Evolutionary conservation across 352 stramenopile species (phyloP), one percentile per base, ranked within the genome.

Genomic region (Phytophthora pseudosyringae): DNA sequence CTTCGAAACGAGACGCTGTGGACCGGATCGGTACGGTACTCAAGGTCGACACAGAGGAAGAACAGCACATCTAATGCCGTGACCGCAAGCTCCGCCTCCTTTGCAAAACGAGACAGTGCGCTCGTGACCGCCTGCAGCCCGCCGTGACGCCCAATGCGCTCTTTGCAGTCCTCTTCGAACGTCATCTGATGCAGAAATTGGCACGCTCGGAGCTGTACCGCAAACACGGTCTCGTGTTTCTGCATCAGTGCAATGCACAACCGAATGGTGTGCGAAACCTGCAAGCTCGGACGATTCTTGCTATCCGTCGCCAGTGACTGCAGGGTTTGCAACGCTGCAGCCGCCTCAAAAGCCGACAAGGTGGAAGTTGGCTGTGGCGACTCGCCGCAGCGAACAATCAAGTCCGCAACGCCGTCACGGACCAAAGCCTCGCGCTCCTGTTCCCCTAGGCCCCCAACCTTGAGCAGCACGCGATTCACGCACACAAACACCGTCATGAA

Each of bases 181-280:
- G 69, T 67, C 76, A 94, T 88, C 33, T 80, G 73, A 63, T 88
- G 83, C 2, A 94, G 65, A 29, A 94, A 88, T 44, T 87, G 85
- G 59, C 80, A 90, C 5, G 78, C 75, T 47, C 65, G 73, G 1
- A 84, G 40, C 45, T 90, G 81, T 5, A 91, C 64, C 0, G 55
- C 41, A 15, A 75, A 53, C 5, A 80, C 70, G 0, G 18, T 63
- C 0, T 45, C 26, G 8, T 86, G 72, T 0, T 39, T 54, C 9
- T 69, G 45, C 78, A 92, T 86, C 6, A 76, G 46, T 9, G 40
- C 28, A 7, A 90, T 58, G 0, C 50, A 70, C 1, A 81, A 29
- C 0, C 68, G 38, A 12, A 91, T 60, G 5, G 64, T 68, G 10
- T 74, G 67, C 0, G 63, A 67, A 1, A 69, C 18, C 1, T 77